Conservation (phyloP, 805 yeast genomes). For the Saccharomycopsis malanga region DNA sequence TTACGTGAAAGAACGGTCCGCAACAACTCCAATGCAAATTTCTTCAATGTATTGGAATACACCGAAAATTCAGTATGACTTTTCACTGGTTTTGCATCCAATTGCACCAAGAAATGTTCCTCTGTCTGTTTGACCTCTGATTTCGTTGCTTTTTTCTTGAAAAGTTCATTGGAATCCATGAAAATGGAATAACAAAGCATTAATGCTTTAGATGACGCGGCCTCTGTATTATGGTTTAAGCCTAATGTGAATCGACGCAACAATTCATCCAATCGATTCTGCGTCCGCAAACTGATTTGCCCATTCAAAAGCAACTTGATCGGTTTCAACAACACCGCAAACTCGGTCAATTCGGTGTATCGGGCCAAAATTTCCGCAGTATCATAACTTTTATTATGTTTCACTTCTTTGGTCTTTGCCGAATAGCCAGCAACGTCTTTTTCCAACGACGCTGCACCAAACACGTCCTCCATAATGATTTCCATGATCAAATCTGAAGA, state of each 20-base stretch:
- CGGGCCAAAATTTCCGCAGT: conserved; percentile 72
- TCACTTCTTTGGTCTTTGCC: conserved; percentile 83
- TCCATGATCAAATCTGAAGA: conserved; percentile 53
- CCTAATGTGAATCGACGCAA: conserved; percentile 76
- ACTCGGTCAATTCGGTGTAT: conserved; percentile 50
- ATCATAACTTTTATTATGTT: conserved; percentile 80
- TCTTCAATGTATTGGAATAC: conserved; percentile 57
- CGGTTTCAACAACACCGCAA: conserved; percentile 58
- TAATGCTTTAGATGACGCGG: conserved; percentile 51
- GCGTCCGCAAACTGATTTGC: conserved; percentile 58
- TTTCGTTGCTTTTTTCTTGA: conserved; percentile 22
- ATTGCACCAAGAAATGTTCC: conserved; percentile 67
- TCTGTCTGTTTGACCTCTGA: conserved; percentile 36
- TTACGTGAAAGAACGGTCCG: conserved; percentile 64
- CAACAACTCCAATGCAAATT: conserved; percentile 66
- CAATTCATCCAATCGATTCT: conserved; percentile 71
- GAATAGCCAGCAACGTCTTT: conserved; percentile 91
- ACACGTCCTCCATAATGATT: conserved; percentile 83
- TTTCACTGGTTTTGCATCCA: conserved; percentile 50
- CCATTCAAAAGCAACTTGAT: conserved; percentile 57
- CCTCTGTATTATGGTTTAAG: conserved; percentile 58
- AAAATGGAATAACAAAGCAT: conserved; percentile 69
- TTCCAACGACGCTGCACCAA: conserved; percentile 89
- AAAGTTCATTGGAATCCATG: conserved; percentile 38
- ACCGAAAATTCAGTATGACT: conserved; percentile 50